Conservation (phyloP, 1,284 basidiomycete species). For the Polyporus tsugae region DNA sequence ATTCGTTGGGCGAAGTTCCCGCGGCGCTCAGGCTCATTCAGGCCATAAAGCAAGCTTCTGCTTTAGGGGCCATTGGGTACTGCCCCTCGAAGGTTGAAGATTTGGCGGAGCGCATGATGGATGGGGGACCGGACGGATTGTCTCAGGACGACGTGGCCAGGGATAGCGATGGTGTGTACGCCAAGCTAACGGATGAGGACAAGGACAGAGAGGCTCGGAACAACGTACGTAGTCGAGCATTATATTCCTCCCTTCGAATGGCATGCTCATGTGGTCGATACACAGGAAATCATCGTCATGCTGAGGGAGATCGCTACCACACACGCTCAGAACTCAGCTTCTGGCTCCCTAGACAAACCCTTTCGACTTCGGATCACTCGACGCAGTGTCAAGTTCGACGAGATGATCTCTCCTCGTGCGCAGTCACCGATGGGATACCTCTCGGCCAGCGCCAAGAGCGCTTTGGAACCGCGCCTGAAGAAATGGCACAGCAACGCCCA, state of each 20-base stretch:
- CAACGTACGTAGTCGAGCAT: not conserved
- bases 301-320: not conserved
- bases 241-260: not conserved
- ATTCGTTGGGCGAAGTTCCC: not conserved
- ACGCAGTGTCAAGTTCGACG: constrained; percentile 11
- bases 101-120: not conserved
- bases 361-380: constrained; percentile 18
- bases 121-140: not conserved
- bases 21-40: constrained; percentile 3
- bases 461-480: constrained; percentile 11
- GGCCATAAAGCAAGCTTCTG: not conserved
- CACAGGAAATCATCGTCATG: not conserved
- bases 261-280: not conserved
- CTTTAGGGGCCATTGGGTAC: constrained; percentile 1
- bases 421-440: not conserved
- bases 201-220: not conserved
- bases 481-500: constrained; percentile 19
- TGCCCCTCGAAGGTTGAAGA: constrained; percentile 7
- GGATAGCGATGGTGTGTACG: not conserved
- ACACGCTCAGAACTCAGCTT: constrained; percentile 3
- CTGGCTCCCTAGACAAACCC: constrained; percentile 11
- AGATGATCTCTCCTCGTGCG: not conserved
- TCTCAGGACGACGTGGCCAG: constrained; percentile 1
- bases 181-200: not conserved
- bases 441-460: not conserved